phyloP scores from a whole-genome alignment of 805 yeast species.

The Monosporozyma unispora region DNA sequence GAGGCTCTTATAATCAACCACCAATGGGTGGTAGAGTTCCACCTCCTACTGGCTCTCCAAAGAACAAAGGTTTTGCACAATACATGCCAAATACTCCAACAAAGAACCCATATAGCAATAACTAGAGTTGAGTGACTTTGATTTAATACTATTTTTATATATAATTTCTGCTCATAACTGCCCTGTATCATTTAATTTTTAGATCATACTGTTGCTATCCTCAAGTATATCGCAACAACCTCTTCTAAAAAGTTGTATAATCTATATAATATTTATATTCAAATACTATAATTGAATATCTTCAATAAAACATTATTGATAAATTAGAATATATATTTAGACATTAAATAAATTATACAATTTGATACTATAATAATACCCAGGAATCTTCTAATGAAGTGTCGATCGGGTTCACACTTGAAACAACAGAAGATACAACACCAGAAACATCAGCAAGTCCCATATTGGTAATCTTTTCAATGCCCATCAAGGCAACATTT shows the following conservation, averaged over 20 bases:
- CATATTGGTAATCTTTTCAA: slow-evolving; percentile 5
- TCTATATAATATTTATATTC: neutral
- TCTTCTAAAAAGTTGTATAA: neutral
- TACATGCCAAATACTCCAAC: slow-evolving; percentile 21
- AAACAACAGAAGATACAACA: neutral
- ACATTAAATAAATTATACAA: neutral
- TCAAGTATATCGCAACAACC: neutral
- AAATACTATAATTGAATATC: neutral
- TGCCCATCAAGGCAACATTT: neutral
- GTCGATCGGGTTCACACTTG: slow-evolving; percentile 2
- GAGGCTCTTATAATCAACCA: neutral
- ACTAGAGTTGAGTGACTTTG: neutral
- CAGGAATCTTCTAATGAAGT: slow-evolving; percentile 3
- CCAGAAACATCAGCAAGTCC: slow-evolving; percentile 5
- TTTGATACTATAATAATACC: neutral
- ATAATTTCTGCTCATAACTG: neutral
- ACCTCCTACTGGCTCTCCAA: slow-evolving; percentile 9
- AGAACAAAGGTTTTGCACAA: slow-evolving; percentile 26
- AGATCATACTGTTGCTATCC: neutral
- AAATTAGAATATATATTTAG: neutral
- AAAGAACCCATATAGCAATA: neutral
- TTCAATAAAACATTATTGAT: neutral
- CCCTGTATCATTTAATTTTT: neutral
- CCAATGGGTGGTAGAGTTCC: neutral
- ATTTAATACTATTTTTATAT: neutral